A percentile compares a stretch with the other conserved stretches of the same genome.
These are phyloP conservation scores for Coffea humblotiana DNA, from an alignment of 305 asterid genomes.

Conservation along the genomic window DNA sequence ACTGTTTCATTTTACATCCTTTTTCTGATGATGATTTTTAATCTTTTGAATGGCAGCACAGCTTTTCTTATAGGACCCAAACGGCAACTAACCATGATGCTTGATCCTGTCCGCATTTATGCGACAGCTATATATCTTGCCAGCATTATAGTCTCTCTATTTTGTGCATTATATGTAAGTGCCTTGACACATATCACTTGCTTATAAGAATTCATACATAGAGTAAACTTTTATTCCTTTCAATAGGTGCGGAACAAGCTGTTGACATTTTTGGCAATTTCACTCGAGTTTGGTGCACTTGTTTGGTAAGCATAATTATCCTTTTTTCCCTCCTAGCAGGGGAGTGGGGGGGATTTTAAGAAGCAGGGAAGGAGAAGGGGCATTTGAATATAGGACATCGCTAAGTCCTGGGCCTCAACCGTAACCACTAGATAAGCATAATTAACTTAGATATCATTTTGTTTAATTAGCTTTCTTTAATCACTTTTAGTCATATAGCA, in stretches of 20 bases:
- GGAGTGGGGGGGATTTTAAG: too few species aligned
- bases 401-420: too few species aligned
- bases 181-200: constrained; percentile 19
- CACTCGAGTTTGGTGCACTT: constrained; percentile 89
- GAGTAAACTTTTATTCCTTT: constrained; percentile 20
- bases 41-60: constrained; percentile 81
- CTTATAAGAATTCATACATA: constrained; percentile 8
- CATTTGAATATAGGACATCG: too few species aligned
- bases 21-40: constrained; percentile 31
- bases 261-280: constrained; percentile 73
- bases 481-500: neutral
- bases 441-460: neutral
- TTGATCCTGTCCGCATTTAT: constrained; percentile 89
- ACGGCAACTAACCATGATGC: constrained; percentile 94
- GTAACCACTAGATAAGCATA: too few species aligned
- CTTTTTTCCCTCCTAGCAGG: too few species aligned
- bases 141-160: constrained; percentile 84
- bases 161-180: constrained; percentile 94
- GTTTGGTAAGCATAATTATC: constrained; percentile 55
- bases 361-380: too few species aligned
- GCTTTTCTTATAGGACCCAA: constrained; percentile 96
- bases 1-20: neutral
- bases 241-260: constrained; percentile 81
- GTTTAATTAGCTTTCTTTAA: neutral
- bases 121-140: constrained; percentile 92